Evolutionary conservation across 1,284 basidiomycete genomes (phyloP).

Genomic region (Irpex rosettiformis): DNA sequence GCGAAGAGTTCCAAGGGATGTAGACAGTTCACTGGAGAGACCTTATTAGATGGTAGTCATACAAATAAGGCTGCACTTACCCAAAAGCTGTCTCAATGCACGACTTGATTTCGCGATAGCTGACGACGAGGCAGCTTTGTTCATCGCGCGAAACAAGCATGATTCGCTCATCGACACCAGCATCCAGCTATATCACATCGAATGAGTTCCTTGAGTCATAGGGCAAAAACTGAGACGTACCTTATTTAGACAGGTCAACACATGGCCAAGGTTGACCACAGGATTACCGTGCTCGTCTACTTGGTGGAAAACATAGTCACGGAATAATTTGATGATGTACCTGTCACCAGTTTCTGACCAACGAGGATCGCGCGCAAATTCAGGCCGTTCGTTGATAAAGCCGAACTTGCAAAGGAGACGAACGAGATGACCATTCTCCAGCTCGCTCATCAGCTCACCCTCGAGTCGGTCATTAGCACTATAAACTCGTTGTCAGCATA

Average conservation of each 20-base stretch:
- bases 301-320: conserved; percentile 98
- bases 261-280: conserved; percentile 87
- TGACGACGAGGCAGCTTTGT: conserved; percentile 95
- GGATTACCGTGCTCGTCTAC: conserved; percentile 90
- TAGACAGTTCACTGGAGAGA: conserved; percentile 24
- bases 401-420: conserved; percentile 92
- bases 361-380: conserved; percentile 93
- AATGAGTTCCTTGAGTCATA: neutral
- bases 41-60: neutral
- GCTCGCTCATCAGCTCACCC: conserved; percentile 80
- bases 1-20: neutral
- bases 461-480: conserved; percentile 85
- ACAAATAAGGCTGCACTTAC: conserved; percentile 31
- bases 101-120: conserved; percentile 88
- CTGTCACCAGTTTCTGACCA: conserved; percentile 99
- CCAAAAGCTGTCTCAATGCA: conserved; percentile 81
- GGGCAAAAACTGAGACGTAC: conserved; percentile 37
- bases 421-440: conserved; percentile 97
- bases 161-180: conserved; percentile 88
- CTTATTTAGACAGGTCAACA: conserved; percentile 90
- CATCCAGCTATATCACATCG: conserved; percentile 73
- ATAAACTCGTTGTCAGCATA: neutral
- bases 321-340: conserved; percentile 97
- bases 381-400: conserved; percentile 98
- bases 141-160: conserved; percentile 95